Percentiles rank a stretch among this genome's conserved stretches.
Conservation (phyloP, 495 filamentous ascomycete genomes). For the Xylaria nigripes region DNA sequence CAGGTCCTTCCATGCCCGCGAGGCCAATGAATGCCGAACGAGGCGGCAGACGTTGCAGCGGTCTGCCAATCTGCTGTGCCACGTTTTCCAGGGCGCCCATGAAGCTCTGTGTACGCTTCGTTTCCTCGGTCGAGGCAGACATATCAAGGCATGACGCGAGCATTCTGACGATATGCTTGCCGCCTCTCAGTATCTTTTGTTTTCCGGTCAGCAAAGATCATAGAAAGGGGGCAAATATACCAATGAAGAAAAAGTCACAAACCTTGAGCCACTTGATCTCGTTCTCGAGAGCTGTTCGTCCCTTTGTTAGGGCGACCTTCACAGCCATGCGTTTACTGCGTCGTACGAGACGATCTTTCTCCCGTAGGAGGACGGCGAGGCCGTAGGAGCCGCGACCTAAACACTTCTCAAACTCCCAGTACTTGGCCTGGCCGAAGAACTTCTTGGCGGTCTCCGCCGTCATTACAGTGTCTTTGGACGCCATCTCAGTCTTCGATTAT, state of each 20-base stretch:
- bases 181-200: not conserved
- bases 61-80: not conserved
- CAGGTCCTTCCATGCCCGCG: not conserved
- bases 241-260: too few species aligned
- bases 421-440: not conserved
- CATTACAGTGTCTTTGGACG: too few species aligned
- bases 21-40: not conserved
- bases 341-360: not conserved
- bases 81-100: not conserved
- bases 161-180: conserved; percentile 1
- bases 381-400: not conserved
- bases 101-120: not conserved
- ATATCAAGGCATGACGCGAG: not conserved
- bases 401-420: conserved; percentile 5
- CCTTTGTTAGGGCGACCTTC: not conserved
- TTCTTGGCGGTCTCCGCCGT: not conserved
- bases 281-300: not conserved
- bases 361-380: not conserved
- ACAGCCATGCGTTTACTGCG: not conserved
- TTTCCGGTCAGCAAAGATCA: not conserved
- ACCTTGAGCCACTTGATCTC: not conserved
- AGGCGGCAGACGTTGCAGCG: not conserved
- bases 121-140: not conserved
- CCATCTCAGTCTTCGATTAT: too few species aligned
- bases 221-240: too few species aligned